Evolutionary conservation across 768 basidiomycete genomes (phyloP).

Genomic region (Podaxis sp.): DNA sequence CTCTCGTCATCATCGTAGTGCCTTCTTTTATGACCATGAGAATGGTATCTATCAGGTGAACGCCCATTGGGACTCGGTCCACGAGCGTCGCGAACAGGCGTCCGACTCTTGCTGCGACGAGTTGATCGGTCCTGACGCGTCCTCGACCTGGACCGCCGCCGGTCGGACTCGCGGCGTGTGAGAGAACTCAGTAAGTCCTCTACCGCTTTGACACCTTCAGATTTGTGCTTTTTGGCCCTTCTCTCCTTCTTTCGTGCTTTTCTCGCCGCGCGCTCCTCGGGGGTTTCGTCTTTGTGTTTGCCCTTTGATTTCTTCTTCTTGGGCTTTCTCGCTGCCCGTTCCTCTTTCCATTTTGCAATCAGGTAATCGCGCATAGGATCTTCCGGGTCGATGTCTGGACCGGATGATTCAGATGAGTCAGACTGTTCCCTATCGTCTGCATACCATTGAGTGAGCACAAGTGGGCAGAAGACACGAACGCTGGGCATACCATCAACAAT

Average conservation of each 20-base stretch:
- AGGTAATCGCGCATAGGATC: slow-evolving; percentile 98
- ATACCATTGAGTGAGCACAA: background rate
- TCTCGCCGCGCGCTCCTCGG: slow-evolving; percentile 69
- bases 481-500: slow-evolving; percentile 44
- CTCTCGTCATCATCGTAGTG: slow-evolving; percentile 17
- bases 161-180: slow-evolving; percentile 26
- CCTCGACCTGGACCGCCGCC: slow-evolving; percentile 4
- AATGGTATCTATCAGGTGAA: slow-evolving; percentile 4
- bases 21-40: slow-evolving; percentile 13
- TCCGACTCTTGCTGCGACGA: slow-evolving; percentile 18
- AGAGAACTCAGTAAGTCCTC: slow-evolving; percentile 59
- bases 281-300: slow-evolving; percentile 72
- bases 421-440: slow-evolving; percentile 47
- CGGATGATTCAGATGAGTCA: slow-evolving; percentile 62
- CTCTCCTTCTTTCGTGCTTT: slow-evolving; percentile 74
- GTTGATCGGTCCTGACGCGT: slow-evolving; percentile 7
- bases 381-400: slow-evolving; percentile 81
- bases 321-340: slow-evolving; percentile 60
- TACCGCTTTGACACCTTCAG: slow-evolving; percentile 60
- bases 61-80: slow-evolving; percentile 15
- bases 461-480: background rate
- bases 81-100: slow-evolving; percentile 14
- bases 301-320: slow-evolving; percentile 61
- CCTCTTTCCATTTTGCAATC: slow-evolving; percentile 67
- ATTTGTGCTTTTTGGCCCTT: slow-evolving; percentile 56